Evolutionary conservation across 257 asterid genomes (phyloP).

Genomic region (Verbascum thapsus): DNA sequence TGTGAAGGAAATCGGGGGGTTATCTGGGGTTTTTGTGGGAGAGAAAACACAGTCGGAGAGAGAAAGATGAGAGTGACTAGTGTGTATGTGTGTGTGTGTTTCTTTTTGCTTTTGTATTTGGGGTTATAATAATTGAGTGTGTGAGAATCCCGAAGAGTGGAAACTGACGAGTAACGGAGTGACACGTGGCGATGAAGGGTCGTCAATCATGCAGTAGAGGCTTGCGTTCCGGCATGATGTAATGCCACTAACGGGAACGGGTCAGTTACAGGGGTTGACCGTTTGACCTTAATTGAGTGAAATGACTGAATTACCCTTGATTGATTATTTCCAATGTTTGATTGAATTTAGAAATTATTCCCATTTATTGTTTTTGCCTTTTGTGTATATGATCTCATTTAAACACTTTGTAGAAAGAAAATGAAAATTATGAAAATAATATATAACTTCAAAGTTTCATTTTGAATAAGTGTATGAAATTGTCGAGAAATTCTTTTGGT

Average conservation of each 20-base stretch:
- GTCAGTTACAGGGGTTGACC: conserved; percentile 37
- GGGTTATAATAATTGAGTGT: conserved; percentile 40
- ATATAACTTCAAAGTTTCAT: too few relatives aligned
- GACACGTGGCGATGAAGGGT: conserved; percentile 39
- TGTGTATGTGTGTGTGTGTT: conserved; percentile 35
- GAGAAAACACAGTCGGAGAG: conserved; percentile 48
- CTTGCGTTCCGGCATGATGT: conserved; percentile 54
- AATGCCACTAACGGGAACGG: conserved; percentile 34
- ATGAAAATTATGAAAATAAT: too few relatives aligned
- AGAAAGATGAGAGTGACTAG: conserved; percentile 42
- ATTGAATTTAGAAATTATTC: too few relatives aligned
- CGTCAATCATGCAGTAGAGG: conserved; percentile 48
- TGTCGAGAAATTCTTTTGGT: too few relatives aligned
- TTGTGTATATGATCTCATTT: too few relatives aligned
- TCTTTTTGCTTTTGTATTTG: conserved; percentile 22
- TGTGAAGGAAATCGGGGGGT: conserved; percentile 41
- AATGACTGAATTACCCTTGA: conserved; percentile 36
- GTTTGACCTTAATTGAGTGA: conserved; percentile 37
- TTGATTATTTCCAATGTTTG: background rate
- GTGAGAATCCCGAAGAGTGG: conserved; percentile 62
- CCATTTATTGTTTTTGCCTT: too few relatives aligned
- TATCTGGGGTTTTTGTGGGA: conserved; percentile 36
- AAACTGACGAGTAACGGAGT: conserved; percentile 29
- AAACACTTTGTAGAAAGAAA: too few relatives aligned
- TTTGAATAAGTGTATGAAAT: too few relatives aligned